Percentiles rank a stretch among this genome's conserved stretches.
Conservation (phyloP, 179 eudicot species). For the Camellia oleifera region DNA sequence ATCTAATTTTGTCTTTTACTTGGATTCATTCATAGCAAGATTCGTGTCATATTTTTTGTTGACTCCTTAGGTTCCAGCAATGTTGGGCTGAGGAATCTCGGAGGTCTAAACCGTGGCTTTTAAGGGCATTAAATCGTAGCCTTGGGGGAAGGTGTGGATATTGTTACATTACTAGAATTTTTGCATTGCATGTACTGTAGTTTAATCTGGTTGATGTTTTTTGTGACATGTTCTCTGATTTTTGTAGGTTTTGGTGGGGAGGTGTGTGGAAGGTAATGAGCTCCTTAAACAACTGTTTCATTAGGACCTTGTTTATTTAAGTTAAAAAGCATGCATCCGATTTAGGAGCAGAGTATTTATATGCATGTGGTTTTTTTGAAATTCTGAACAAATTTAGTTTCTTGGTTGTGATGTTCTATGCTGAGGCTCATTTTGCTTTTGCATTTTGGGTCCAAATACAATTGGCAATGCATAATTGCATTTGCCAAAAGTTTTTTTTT, state of each 20-base stretch:
- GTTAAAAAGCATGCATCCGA: not conserved
- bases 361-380: not conserved
- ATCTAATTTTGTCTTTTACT: not conserved
- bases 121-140: constrained; percentile 77
- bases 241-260: constrained; percentile 95
- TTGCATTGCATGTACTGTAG: not conserved
- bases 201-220: not conserved
- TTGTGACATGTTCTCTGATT: constrained; percentile 7
- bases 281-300: not conserved
- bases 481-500: not conserved
- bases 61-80: constrained; percentile 57
- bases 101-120: constrained; percentile 77
- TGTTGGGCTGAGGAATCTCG: constrained; percentile 79
- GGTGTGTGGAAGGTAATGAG: constrained; percentile 90
- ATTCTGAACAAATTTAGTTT: not conserved
- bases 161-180: not conserved
- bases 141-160: constrained; percentile 79
- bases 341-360: not conserved
- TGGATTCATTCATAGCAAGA: not conserved
- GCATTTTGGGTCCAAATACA: not conserved
- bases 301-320: not conserved
- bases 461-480: not conserved
- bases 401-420: not conserved
- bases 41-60: constrained; percentile 1
- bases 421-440: not conserved